Base-by-base conservation (phyloP, 2,329 filamentous ascomycete genomes). In the Microdochium trichocladiopsis region DNA sequence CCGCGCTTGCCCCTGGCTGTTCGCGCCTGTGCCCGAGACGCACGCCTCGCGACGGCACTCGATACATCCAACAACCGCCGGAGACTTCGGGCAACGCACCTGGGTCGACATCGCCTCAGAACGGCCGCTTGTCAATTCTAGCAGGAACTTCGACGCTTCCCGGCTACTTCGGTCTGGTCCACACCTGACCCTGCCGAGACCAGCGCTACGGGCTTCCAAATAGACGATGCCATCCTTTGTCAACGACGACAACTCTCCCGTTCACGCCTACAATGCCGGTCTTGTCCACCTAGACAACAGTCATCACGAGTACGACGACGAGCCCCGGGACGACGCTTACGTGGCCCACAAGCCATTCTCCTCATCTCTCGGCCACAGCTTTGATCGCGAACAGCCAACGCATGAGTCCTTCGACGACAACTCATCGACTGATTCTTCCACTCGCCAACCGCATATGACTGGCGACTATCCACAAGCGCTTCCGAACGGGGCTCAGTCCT, bases 141-240 rank as follows among this genome's bases (percentile, higher is more conserved):
- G n/a, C n/a, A n/a, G n/a, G n/a, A n/a, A n/a, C n/a, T n/a, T n/a
- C n/a, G n/a, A n/a, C n/a, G n/a, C n/a, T n/a, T n/a, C 8, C 28
- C 28, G 8, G 28, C 28, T 33, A 8, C 28, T 33, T 14, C 14
- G 28, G 28, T 33, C 28, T 14, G 14, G 33, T 37, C 14, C 12
- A n/a, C 33, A 5, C 12, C 33, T 37, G 14, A 16, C 14, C 12
- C 33, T 37, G 12, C 18, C 33, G 14, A n/a, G 33, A 37, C 33
- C 33, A 16, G 5, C 12, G 12, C 33, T n/a, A 37, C 33, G 22
- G n/a, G n/a, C n/a, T n/a, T n/a, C n/a, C n/a, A n/a, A n/a, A n/a
- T n/a, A 31, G 57, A 61, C 67, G 57, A 81, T 81, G 78, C 78
- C 78, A 70, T 79, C 77, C 58, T 80, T 79, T 65, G 63, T 79